A percentile compares a stretch with the other conserved stretches of the same genome.
These are phyloP conservation scores for Rhynchosporium secalis DNA, from an alignment of 2,329 filamentous ascomycete species.

Conservation along the genomic window DNA sequence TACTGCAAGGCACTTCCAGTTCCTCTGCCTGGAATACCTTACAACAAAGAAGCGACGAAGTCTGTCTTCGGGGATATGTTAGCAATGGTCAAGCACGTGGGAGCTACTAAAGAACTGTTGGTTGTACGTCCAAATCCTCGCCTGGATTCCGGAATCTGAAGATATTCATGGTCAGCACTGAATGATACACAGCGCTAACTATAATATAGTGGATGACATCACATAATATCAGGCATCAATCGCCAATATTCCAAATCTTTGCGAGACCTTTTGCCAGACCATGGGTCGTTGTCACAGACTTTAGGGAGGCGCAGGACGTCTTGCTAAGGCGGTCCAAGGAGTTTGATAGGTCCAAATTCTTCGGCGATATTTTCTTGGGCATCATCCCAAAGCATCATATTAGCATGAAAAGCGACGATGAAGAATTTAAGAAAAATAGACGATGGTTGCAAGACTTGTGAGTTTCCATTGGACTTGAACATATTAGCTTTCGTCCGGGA, in stretches of 20 bases:
- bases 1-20: constrained; percentile 19
- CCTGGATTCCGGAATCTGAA: too few species aligned
- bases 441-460: constrained; percentile 36
- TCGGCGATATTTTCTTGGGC: constrained; percentile 31
- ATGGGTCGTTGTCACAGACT: constrained; percentile 35
- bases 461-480: neutral
- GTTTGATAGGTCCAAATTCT: constrained; percentile 38
- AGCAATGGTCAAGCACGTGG: constrained; percentile 11
- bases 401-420: constrained; percentile 35
- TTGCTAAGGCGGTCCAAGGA: constrained; percentile 36
- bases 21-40: constrained; percentile 26
- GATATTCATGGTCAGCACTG: too few species aligned
- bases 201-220: constrained; percentile 5
- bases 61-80: constrained; percentile 20
- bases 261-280: constrained; percentile 26
- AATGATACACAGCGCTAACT: too few species aligned
- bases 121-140: too few species aligned
- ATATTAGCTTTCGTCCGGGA: neutral
- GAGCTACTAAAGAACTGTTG: constrained; percentile 12
- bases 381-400: constrained; percentile 38
- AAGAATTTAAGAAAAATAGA: constrained; percentile 35
- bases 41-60: constrained; percentile 18
- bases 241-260: constrained; percentile 36
- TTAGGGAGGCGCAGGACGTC: constrained; percentile 38
- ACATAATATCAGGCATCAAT: constrained; percentile 21